phyloP scores from a whole-genome alignment of 306 rosid species.

The Cucurbita ficifolia region DNA sequence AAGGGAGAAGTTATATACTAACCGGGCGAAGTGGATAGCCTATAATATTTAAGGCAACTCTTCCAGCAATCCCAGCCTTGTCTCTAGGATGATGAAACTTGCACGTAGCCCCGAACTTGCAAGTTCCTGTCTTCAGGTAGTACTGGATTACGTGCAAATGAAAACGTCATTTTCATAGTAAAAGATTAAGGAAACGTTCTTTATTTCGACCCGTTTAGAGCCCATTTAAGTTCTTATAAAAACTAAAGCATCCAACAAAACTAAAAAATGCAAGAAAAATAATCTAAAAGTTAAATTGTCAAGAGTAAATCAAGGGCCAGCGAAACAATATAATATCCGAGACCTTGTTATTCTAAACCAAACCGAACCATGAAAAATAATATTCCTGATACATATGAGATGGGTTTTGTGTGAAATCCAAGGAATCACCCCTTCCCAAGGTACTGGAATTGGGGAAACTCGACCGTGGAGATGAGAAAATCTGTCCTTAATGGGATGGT shows the following conservation, averaged over 20 bases:
- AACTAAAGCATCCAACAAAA: not conserved
- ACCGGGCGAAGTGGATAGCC: conserved; percentile 98
- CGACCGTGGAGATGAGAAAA: too few relatives aligned
- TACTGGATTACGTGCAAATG: conserved; percentile 38
- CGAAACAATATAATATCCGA: not conserved
- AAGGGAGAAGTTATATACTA: conserved; percentile 23
- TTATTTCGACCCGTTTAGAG: not conserved
- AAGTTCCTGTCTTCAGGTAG: conserved; percentile 85
- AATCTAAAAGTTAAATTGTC: not conserved
- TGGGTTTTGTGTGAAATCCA: too few relatives aligned
- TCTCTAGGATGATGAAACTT: conserved; percentile 96
- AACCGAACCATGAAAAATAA: not conserved
- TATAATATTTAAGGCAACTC: conserved; percentile 74
- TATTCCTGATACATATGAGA: not conserved
- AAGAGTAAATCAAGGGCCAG: not conserved
- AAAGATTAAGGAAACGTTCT: not conserved
- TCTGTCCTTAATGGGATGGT: too few relatives aligned
- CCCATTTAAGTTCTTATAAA: not conserved
- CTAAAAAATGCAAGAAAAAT: not conserved
- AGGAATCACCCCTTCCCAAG: too few relatives aligned
- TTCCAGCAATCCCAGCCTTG: conserved; percentile 87
- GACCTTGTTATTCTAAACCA: not conserved
- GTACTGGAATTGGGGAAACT: too few relatives aligned
- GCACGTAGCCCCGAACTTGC: conserved; percentile 99
- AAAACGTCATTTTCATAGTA: not conserved